A percentile compares a stretch with the other conserved stretches of the same genome.
Conservation (phyloP, 441 rosid genomes). For the Breynia disticha region DNA sequence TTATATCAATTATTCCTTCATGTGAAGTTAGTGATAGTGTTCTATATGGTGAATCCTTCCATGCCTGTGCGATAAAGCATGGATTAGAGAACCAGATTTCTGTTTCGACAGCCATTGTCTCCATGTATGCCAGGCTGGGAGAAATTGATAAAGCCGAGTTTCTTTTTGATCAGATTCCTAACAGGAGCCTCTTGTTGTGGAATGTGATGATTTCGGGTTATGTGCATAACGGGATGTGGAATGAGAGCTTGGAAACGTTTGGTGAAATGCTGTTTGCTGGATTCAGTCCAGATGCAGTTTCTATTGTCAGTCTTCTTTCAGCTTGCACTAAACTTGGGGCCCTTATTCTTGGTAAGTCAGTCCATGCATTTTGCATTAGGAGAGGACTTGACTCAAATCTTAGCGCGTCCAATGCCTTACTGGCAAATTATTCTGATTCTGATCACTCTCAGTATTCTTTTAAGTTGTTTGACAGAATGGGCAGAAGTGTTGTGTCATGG, state of each 20-base stretch:
- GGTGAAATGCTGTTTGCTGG: slow-evolving; percentile 31
- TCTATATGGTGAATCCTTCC: slow-evolving; percentile 27
- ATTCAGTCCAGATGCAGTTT: slow-evolving; percentile 27
- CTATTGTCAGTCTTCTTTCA: slow-evolving; percentile 30
- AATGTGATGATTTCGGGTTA: slow-evolving; percentile 46
- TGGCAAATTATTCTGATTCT: slow-evolving; percentile 48
- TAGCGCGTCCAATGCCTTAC: slow-evolving; percentile 47
- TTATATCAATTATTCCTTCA: slow-evolving; percentile 35
- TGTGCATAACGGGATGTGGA: slow-evolving; percentile 33
- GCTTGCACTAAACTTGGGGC: slow-evolving; percentile 30
- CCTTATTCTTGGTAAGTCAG: slow-evolving; percentile 29
- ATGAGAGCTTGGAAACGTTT: slow-evolving; percentile 27
- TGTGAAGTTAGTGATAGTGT: slow-evolving; percentile 16
- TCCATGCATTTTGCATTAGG: slow-evolving; percentile 46
- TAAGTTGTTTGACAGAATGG: slow-evolving; percentile 45
- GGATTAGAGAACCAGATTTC: slow-evolving; percentile 30
- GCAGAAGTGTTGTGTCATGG: slow-evolving; percentile 59
- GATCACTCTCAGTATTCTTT: slow-evolving; percentile 28
- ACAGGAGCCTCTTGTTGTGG: slow-evolving; percentile 41
- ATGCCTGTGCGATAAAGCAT: slow-evolving; percentile 31
- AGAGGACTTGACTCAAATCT: slow-evolving; percentile 42
- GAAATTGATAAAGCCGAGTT: slow-evolving; percentile 31
- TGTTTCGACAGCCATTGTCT: slow-evolving; percentile 37
- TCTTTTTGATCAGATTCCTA: slow-evolving; percentile 26
- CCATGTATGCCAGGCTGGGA: slow-evolving; percentile 49